A percentile compares a stretch with the other conserved stretches of the same genome.
Evolutionary conservation across 306 rosid genomes (phyloP).

Genomic region (Lupinus albus): DNA sequence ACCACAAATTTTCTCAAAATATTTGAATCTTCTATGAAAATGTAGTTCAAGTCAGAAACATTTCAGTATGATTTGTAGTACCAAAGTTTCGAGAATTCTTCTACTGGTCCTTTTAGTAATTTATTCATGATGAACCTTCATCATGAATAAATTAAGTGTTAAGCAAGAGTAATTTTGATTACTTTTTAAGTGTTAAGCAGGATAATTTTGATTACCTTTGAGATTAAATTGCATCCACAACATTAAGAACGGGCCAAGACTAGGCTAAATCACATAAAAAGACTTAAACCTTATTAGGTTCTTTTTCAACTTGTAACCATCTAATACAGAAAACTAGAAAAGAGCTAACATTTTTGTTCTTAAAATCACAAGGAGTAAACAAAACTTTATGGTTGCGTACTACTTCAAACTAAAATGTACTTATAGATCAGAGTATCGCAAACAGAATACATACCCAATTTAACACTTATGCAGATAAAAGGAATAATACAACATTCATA

Average conservation of each 20-base stretch:
- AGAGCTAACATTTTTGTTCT: background rate
- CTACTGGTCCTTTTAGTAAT: background rate
- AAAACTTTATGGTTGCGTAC: conserved; percentile 5
- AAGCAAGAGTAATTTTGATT: conserved; percentile 16
- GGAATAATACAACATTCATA: background rate
- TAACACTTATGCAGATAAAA: background rate
- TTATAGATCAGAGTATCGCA: conserved; percentile 11
- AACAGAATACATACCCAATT: conserved; percentile 9
- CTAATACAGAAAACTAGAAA: no score
- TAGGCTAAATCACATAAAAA: conserved; percentile 4
- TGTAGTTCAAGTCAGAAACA: conserved; percentile 18
- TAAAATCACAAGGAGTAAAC: conserved; percentile 17
- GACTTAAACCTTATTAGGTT: background rate
- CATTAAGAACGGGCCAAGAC: conserved; percentile 1
- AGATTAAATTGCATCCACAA: conserved; percentile 18
- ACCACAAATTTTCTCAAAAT: background rate
- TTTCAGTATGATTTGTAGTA: conserved; percentile 15
- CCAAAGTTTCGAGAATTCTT: background rate
- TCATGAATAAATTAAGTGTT: background rate
- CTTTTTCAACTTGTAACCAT: conserved; percentile 5
- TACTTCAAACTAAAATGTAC: background rate
- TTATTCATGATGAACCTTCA: conserved; percentile 11
- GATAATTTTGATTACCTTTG: conserved; percentile 12
- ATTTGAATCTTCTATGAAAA: background rate
- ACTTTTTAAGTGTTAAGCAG: conserved; percentile 1